phyloP scores from a whole-genome alignment of 2,329 filamentous ascomycete genomes.

The Zymoseptoria passerinii region DNA sequence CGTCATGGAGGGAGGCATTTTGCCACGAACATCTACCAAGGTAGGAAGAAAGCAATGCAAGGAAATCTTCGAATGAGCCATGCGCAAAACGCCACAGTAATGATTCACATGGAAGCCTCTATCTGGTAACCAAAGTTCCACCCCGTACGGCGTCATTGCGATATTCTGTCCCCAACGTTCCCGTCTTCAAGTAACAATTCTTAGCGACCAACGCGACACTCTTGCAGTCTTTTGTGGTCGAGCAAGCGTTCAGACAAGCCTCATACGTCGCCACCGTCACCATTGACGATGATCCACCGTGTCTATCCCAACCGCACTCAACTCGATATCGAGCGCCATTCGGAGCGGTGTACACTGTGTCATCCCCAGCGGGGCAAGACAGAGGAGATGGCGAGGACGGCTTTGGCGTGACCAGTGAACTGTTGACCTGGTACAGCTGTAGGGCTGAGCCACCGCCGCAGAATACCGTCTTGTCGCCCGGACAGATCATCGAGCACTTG shows the following conservation, averaged over 20 bases:
- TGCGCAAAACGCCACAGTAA: too few relatives aligned
- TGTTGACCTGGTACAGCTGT: slow-evolving; percentile 12
- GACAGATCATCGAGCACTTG: slow-evolving; percentile 9
- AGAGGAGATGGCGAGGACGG: neutral
- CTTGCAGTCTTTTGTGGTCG: neutral
- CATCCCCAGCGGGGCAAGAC: neutral
- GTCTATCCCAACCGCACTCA: neutral
- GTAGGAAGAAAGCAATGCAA: too few relatives aligned
- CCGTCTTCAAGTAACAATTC: neutral
- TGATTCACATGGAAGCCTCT: neutral
- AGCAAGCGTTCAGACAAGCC: neutral
- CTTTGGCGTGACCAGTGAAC: neutral
- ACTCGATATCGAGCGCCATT: neutral
- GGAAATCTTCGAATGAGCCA: too few relatives aligned
- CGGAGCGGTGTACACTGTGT: neutral
- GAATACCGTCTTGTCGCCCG: slow-evolving; percentile 22
- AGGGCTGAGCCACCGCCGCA: slow-evolving; percentile 25
- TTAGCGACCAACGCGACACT: neutral
- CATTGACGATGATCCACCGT: neutral
- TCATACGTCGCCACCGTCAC: neutral
- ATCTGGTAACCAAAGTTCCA: neutral
- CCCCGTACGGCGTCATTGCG: neutral
- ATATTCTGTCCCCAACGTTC: neutral
- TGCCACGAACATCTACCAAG: too few relatives aligned
- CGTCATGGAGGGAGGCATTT: too few relatives aligned